Percentiles rank a stretch among this genome's conserved stretches.
phyloP scores from a whole-genome alignment of 179 eudicot genomes.

The Beta lomatogona region DNA sequence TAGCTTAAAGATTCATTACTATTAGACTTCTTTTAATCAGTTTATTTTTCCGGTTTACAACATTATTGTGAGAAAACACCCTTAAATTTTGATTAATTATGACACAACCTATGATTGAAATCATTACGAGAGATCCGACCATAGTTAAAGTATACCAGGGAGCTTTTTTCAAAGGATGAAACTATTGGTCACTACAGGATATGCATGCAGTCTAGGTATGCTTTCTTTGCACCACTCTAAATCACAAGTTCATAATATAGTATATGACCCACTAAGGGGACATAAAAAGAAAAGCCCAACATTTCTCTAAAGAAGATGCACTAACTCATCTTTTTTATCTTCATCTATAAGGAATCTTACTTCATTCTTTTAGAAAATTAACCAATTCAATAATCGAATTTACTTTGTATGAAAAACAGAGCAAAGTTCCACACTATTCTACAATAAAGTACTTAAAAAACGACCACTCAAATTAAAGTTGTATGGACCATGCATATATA shows the following conservation, averaged over 20 bases:
- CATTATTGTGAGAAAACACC: background rate
- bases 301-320: constrained; percentile 24
- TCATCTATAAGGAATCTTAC: constrained; percentile 36
- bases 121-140: background rate
- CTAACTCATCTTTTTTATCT: constrained; percentile 30
- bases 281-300: constrained; percentile 18
- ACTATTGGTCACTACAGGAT: constrained; percentile 23
- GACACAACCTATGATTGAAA: too few relatives aligned
- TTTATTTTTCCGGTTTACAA: too few relatives aligned
- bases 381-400: constrained; percentile 27
- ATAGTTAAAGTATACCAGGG: background rate
- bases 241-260: constrained; percentile 17
- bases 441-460: constrained; percentile 26
- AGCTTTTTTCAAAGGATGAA: background rate
- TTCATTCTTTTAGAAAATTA: constrained; percentile 14
- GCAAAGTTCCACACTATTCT: constrained; percentile 25
- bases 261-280: constrained; percentile 27
- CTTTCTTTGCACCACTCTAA: constrained; percentile 20
- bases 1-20: too few relatives aligned
- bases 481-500: background rate
- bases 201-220: constrained; percentile 26
- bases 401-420: constrained; percentile 20
- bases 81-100: too few relatives aligned
- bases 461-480: constrained; percentile 17
- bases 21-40: too few relatives aligned